Evolutionary conservation across 2,329 filamentous ascomycete species (phyloP).

Genomic region (Cercospora sp.): DNA sequence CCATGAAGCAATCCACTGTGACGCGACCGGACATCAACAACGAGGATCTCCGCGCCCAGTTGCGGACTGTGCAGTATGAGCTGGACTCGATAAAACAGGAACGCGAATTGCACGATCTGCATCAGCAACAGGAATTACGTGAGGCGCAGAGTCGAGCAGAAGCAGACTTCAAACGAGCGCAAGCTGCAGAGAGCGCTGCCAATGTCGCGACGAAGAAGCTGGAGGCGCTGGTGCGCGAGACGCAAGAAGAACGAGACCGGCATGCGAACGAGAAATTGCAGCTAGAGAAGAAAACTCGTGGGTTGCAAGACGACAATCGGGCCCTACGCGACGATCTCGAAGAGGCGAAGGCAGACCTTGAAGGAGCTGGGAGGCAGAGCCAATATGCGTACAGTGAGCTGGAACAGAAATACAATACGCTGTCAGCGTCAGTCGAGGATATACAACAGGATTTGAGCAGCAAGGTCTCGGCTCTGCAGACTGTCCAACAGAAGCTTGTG

Average conservation of each 20-base stretch:
- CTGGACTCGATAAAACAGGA: slow-evolving; percentile 86
- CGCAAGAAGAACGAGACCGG: slow-evolving; percentile 57
- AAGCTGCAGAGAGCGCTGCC: slow-evolving; percentile 56
- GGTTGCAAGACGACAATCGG: slow-evolving; percentile 68
- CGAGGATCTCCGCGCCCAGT: slow-evolving; percentile 84
- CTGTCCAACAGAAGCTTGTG: slow-evolving; percentile 65
- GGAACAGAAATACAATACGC: slow-evolving; percentile 59
- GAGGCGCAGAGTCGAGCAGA: slow-evolving; percentile 80
- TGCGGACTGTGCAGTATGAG: slow-evolving; percentile 85
- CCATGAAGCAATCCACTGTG: slow-evolving; percentile 46
- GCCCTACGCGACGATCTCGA: slow-evolving; percentile 78
- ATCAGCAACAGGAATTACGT: slow-evolving; percentile 80
- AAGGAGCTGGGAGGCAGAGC: slow-evolving; percentile 67
- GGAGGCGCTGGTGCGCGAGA: slow-evolving; percentile 56
- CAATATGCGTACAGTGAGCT: slow-evolving; percentile 61
- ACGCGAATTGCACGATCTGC: slow-evolving; percentile 73
- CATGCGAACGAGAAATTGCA: slow-evolving; percentile 57
- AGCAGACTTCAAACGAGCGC: slow-evolving; percentile 71
- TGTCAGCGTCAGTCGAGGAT: slow-evolving; percentile 59
- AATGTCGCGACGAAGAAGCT: slow-evolving; percentile 56
- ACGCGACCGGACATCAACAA: slow-evolving; percentile 48
- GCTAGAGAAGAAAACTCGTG: slow-evolving; percentile 57
- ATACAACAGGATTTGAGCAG: slow-evolving; percentile 59
- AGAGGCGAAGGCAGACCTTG: slow-evolving; percentile 74
- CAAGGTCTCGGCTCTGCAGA: slow-evolving; percentile 59